Base-by-base conservation (phyloP, 2,329 filamentous ascomycete genomes). In the Botryotinia narcissicola region DNA sequence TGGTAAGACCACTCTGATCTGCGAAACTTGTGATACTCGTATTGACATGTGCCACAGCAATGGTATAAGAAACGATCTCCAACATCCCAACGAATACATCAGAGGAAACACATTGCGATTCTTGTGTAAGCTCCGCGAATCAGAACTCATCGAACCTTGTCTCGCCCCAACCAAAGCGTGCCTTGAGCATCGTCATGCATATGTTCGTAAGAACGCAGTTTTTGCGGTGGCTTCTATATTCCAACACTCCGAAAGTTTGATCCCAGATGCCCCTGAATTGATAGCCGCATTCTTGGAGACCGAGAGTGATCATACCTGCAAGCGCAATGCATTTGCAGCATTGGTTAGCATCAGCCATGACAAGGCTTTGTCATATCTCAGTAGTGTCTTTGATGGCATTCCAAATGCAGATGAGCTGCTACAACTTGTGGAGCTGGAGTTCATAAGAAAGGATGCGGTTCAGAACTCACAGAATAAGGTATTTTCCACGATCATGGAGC, bases 21-120 rank as follows among this genome's bases (percentile, higher is more conserved):
- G 72, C 70, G 54, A 71, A 35, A 35, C 29, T 68, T 16, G 10
- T 29, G 32, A 18, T 57, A 40, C 25, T 42, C 63, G 4, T 73
- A 35, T 51, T 66, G 46, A 62, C 54, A 48, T 40, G 12, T 60
- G 22, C n/a, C 25, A 71, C 80, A 98, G 95, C 84, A 99, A 99
- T 84, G 96, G 96, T 77, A 98, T 99, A 81, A 92, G 95, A 81
- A 97, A 98, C 83, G 96, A 99, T 82, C 87, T 99, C 75, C 95
- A 98, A 82, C 95, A 98, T 80, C 91, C 96, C 73, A 98, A 99
- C 86, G 96, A 99, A 87, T 99, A 97, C 84, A 95, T 99, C 78
- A 91, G 96, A 78, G 96, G 96, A 81, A 98, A 98, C 82, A 99
- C 96, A n/a, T 87, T 99, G 75, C 94, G 96, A 80, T 99, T 98